phyloP scores from a whole-genome alignment of 2,329 filamentous ascomycete species.

The Aspergillus pseudoterreus region DNA sequence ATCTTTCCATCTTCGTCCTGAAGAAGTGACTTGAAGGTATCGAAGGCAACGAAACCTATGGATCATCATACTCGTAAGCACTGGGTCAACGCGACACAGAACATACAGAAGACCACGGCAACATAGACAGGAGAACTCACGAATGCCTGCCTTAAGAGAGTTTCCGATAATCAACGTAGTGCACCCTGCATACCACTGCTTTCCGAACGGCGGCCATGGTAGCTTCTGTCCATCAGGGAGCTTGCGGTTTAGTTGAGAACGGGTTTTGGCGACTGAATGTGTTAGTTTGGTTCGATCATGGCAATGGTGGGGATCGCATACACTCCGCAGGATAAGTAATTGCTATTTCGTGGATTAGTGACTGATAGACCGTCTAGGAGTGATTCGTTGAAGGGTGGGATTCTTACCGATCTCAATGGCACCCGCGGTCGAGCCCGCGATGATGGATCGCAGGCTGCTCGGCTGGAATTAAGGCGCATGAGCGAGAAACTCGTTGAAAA shows the following conservation, averaged over 20 bases:
- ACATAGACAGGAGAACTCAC: constrained; percentile 51
- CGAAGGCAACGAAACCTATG: constrained; percentile 86
- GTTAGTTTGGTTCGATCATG: constrained; percentile 8
- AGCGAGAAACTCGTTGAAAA: too few species aligned
- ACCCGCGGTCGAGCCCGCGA: constrained; percentile 90
- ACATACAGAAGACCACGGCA: too few species aligned
- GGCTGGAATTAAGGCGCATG: constrained; percentile 45
- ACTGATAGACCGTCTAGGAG: background rate
- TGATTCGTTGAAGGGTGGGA: background rate
- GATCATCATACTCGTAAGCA: background rate
- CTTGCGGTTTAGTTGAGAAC: constrained; percentile 85
- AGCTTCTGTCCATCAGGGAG: constrained; percentile 80
- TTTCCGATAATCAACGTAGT: constrained; percentile 97
- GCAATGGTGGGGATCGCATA: constrained; percentile 39
- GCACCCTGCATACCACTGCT: constrained; percentile 96
- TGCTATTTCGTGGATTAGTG: constrained; percentile 47
- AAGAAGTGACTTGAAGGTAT: constrained; percentile 83
- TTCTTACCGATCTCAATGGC: constrained; percentile 84
- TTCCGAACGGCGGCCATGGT: constrained; percentile 89
- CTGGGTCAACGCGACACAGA: background rate
- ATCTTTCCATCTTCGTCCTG: constrained; percentile 83
- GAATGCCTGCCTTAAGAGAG: constrained; percentile 90
- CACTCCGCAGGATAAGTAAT: constrained; percentile 95
- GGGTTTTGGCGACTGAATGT: constrained; percentile 77
- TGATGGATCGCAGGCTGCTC: constrained; percentile 79